Conservation (phyloP, 768 basidiomycete species). For the Psilocybe cyanescens region DNA sequence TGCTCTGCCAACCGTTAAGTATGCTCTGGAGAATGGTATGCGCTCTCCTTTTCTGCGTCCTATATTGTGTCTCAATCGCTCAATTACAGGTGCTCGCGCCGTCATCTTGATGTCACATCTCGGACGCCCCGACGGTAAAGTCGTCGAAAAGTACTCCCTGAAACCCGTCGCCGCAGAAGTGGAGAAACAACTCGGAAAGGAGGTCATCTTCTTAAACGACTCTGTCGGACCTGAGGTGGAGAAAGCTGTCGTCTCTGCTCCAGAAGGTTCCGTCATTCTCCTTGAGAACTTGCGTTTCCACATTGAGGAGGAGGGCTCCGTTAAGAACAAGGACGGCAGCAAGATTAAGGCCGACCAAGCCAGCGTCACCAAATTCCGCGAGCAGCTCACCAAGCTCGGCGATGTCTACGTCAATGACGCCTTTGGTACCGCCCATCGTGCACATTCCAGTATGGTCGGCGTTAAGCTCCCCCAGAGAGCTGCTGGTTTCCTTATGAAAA, state of each 20-base stretch:
- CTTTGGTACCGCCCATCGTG: slow-evolving; percentile 98
- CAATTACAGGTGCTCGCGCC: slow-evolving; percentile 65
- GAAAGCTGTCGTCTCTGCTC: slow-evolving; percentile 68
- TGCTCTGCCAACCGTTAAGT: slow-evolving; percentile 93
- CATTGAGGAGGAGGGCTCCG: slow-evolving; percentile 95
- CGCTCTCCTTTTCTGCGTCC: slow-evolving; percentile 23
- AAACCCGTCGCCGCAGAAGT: slow-evolving; percentile 85
- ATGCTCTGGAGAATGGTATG: slow-evolving; percentile 82
- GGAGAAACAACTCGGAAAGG: slow-evolving; percentile 68
- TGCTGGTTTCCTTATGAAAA: slow-evolving; percentile 96
- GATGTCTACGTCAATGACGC: slow-evolving; percentile 99
- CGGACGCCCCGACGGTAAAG: slow-evolving; percentile 94
- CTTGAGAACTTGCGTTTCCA: slow-evolving; percentile 99
- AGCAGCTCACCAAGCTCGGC: slow-evolving; percentile 87
- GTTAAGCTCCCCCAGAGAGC: slow-evolving; percentile 91
- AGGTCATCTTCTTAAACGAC: slow-evolving; percentile 82
- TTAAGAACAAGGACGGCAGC: slow-evolving; percentile 90
- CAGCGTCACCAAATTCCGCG: slow-evolving; percentile 81
- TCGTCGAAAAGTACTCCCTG: slow-evolving; percentile 87
- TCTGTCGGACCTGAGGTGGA: slow-evolving; percentile 89
- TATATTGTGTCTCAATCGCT: slow-evolving; percentile 16
- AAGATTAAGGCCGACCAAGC: slow-evolving; percentile 93
- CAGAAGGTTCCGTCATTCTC: slow-evolving; percentile 76
- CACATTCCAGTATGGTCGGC: slow-evolving; percentile 99
- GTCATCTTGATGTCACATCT: slow-evolving; percentile 98